Base-by-base conservation (phyloP, 768 basidiomycete genomes). In the Leccinum subtestaceum region DNA sequence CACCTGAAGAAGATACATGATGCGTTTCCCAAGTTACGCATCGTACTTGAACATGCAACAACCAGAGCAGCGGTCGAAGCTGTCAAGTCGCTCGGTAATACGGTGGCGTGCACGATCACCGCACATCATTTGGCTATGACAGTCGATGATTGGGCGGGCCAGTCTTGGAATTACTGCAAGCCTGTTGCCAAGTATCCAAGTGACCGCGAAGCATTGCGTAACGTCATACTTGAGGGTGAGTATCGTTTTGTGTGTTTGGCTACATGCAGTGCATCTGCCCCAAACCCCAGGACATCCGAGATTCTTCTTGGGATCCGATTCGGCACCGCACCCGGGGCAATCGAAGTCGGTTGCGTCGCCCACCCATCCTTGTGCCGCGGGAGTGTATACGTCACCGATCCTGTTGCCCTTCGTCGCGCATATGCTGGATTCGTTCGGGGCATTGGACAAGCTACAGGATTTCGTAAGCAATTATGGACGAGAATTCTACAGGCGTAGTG, bases 301-400 rank as follows among this genome's bases (percentile, higher is more conserved):
- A 51, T 99, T 99, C 76, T 99, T 99, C 84, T 80, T 99, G 56
- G 97, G 97, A 19, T 95, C 93, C 17, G 97, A 99, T 75, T 94
- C 91, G 29, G 97, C 97, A 1, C 97, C 97, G 43, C 97, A 99
- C 73, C 87, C 90, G 5, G 80, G 81, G 31, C 70, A 77, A 29
- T 77, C 80, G 55, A 89, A 94, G 73, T 82, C 89, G 4, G 85
- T 82, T 17, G 84, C 90, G 60, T 83, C 86, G 5, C 88, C 91
- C 7, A 75, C 75, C 19, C 80, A 85, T 32, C 78, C 85, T 17
- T 99, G 97, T 73, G 95, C 97, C 1, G 97, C 97, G 10, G 97
- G 97, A 1, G 86, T 98, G 54, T 98, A 98, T 73, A 98, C 97
- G 1, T 93, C 91, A 4, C 90, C 95, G 5, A 88, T 96, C 64